Conservation (phyloP, 2,329 filamentous ascomycete genomes). For the Penicillium glabrum region DNA sequence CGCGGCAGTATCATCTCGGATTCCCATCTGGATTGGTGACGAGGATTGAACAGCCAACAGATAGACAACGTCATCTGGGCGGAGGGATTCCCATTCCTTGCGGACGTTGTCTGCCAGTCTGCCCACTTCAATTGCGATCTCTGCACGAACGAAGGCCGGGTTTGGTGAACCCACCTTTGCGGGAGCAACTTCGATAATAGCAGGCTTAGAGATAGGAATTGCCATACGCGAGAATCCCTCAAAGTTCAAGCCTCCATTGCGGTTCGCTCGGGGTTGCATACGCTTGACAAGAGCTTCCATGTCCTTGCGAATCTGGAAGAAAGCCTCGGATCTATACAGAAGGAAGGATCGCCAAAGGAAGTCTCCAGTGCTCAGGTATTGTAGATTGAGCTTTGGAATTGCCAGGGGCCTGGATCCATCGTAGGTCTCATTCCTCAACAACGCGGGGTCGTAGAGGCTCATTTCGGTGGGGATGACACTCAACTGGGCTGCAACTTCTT, state of each 20-base stretch:
- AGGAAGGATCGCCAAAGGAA: slow-evolving; percentile 95
- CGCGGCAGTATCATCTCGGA: slow-evolving; percentile 15
- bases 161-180: slow-evolving; percentile 78
- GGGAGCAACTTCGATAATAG: slow-evolving; percentile 81
- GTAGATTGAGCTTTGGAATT: slow-evolving; percentile 90
- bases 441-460: slow-evolving; percentile 73
- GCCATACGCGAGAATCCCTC: slow-evolving; percentile 90
- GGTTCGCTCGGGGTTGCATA: slow-evolving; percentile 67
- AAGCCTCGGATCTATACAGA: slow-evolving; percentile 84
- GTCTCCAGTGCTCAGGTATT: slow-evolving; percentile 92
- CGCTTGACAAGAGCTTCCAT: slow-evolving; percentile 80
- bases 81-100: slow-evolving; percentile 85
- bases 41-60: slow-evolving; percentile 72
- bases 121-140: slow-evolving; percentile 81
- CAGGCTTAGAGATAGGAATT: slow-evolving; percentile 78
- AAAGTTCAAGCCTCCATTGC: slow-evolving; percentile 66
- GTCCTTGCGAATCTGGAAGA: slow-evolving; percentile 90
- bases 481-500: slow-evolving; percentile 71
- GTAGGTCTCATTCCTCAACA: slow-evolving; percentile 81
- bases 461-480: slow-evolving; percentile 80
- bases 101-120: slow-evolving; percentile 73
- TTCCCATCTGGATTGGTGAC: slow-evolving; percentile 21
- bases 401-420: slow-evolving; percentile 84
- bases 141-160: slow-evolving; percentile 81
- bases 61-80: slow-evolving; percentile 86